phyloP scores from a whole-genome alignment of 345 rosid genomes.

The Lenwebbia sp. region DNA sequence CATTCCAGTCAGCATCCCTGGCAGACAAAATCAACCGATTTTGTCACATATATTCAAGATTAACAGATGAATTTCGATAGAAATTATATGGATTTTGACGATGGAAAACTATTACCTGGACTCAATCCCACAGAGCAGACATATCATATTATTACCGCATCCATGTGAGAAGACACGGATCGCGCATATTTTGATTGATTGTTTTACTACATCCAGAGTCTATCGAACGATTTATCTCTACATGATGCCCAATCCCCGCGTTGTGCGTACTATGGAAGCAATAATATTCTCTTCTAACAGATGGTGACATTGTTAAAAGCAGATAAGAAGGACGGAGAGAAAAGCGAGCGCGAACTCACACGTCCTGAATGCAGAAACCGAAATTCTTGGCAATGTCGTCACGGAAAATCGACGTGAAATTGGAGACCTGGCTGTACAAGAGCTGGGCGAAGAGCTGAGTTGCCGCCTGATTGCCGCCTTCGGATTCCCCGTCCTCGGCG shows the following conservation, averaged over 20 bases:
- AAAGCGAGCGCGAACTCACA: conserved; percentile 32
- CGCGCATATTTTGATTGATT: background rate
- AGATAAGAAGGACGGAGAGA: background rate
- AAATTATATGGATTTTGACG: background rate
- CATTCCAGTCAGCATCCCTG: conserved; percentile 80
- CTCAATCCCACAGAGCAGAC: background rate
- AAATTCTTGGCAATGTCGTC: conserved; percentile 45
- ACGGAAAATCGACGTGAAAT: conserved; percentile 47
- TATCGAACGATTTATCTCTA: background rate
- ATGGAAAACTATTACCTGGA: background rate
- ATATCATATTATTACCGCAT: background rate
- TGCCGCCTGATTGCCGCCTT: background rate
- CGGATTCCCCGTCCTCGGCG: background rate
- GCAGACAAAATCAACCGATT: background rate
- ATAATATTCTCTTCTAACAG: background rate
- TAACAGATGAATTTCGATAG: background rate
- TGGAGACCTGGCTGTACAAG: conserved; percentile 32
- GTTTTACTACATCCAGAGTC: background rate
- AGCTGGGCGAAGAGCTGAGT: conserved; percentile 29
- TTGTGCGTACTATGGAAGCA: background rate
- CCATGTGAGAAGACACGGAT: background rate
- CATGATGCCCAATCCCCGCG: background rate
- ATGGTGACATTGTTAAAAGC: background rate
- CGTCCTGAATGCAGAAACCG: conserved; percentile 82
- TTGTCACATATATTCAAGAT: background rate